Conservation (phyloP, 176 grass and related monocot species). For the Areca catechu region DNA sequence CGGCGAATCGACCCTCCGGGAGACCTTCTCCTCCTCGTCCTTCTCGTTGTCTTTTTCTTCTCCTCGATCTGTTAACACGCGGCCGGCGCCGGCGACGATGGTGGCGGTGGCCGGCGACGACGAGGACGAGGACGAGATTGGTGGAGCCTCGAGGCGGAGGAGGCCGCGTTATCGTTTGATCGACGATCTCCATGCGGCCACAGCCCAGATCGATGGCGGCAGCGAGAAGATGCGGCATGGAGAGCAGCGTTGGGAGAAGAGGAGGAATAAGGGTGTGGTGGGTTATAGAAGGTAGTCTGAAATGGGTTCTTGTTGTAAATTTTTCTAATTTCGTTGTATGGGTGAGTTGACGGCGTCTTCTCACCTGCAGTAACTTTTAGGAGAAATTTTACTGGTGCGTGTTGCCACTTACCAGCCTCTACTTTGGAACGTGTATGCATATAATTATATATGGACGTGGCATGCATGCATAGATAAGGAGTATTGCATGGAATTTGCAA, state of each 20-base stretch:
- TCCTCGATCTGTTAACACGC: neutral
- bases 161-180: conserved; percentile 36
- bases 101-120: neutral
- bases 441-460: no score
- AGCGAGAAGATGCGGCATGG: conserved; percentile 2
- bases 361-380: no score
- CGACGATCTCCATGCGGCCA: conserved; percentile 42
- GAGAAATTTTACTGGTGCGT: no score
- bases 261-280: conserved; percentile 14
- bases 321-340: no score
- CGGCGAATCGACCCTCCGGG: neutral
- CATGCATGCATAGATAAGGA: no score
- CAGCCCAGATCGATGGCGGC: conserved; percentile 5
- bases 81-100: neutral
- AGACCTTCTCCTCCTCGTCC: neutral
- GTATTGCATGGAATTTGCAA: no score
- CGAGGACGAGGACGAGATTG: conserved; percentile 10
- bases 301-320: no score
- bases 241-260: neutral
- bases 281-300: no score
- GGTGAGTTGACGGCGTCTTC: no score
- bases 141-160: conserved; percentile 7
- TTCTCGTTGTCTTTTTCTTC: neutral
- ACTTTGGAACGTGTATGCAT: no score
- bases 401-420: no score